Evolutionary conservation across 2,329 filamentous ascomycete species (phyloP).

Genomic region (Epichloe scottii): DNA sequence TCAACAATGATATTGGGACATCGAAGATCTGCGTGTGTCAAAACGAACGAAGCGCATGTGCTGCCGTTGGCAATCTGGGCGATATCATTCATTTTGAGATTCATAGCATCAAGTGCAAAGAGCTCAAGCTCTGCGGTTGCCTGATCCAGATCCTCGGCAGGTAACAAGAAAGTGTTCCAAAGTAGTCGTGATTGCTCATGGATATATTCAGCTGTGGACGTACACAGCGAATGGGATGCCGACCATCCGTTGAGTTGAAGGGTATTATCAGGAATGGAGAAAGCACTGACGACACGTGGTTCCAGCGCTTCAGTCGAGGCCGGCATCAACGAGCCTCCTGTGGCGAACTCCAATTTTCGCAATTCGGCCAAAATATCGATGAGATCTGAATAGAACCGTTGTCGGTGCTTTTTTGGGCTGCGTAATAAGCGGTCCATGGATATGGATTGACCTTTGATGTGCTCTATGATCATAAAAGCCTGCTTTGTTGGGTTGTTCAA

Average conservation of each 20-base stretch:
- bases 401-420: background rate
- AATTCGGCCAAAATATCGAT: background rate
- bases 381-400: background rate
- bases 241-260: background rate
- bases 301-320: background rate
- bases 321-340: background rate
- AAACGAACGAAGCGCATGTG: no score
- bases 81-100: no score
- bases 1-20: background rate
- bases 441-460: background rate
- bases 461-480: background rate
- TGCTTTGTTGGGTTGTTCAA: background rate
- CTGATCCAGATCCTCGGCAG: background rate
- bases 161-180: background rate
- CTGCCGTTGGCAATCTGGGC: no score
- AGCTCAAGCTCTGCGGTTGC: background rate
- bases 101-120: background rate
- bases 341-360: background rate
- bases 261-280: background rate
- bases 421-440: background rate
- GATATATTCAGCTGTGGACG: background rate
- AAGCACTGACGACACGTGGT: background rate
- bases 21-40: no score
- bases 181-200: background rate
- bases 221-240: background rate